phyloP scores from a whole-genome alignment of 2,329 filamentous ascomycete genomes.

The Ascochyta rabiei region DNA sequence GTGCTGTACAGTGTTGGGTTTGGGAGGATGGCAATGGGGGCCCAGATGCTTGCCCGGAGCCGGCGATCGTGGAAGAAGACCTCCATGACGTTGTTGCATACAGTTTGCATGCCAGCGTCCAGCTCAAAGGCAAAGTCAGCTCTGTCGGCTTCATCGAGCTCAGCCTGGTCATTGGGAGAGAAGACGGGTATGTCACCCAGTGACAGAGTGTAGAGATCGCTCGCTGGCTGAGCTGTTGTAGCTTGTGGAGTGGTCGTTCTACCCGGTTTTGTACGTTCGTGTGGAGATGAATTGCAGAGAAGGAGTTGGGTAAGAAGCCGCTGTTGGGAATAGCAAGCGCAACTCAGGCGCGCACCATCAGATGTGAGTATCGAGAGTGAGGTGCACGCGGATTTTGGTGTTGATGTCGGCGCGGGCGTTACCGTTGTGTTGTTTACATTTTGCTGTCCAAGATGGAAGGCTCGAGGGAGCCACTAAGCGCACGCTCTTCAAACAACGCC shows the following conservation, averaged over 20 bases:
- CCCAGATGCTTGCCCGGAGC: not conserved
- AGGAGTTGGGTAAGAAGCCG: not conserved
- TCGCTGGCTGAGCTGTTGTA: not conserved
- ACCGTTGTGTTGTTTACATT: not conserved
- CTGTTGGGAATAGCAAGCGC: not conserved
- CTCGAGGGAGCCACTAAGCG: not conserved
- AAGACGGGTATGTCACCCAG: not conserved
- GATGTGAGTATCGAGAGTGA: not conserved
- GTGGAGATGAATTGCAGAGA: not conserved
- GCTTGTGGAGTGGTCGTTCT: not conserved
- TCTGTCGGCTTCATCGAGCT: not conserved
- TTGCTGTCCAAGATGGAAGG: not conserved
- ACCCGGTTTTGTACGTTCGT: not conserved
- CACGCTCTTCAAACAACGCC: not conserved
- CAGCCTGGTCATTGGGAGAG: not conserved
- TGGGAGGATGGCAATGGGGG: not conserved
- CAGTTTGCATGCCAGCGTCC: not conserved
- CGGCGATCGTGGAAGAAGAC: not conserved
- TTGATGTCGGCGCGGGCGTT: not conserved
- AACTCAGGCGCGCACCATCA: not conserved
- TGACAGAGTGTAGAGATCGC: not conserved
- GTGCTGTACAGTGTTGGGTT: not conserved
- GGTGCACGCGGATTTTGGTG: not conserved
- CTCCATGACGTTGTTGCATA: not conserved
- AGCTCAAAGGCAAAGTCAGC: not conserved